These are phyloP conservation scores for Austroboletus novae-zelandiae DNA, from an alignment of 1,284 basidiomycete genomes.

Conservation along the genomic window DNA sequence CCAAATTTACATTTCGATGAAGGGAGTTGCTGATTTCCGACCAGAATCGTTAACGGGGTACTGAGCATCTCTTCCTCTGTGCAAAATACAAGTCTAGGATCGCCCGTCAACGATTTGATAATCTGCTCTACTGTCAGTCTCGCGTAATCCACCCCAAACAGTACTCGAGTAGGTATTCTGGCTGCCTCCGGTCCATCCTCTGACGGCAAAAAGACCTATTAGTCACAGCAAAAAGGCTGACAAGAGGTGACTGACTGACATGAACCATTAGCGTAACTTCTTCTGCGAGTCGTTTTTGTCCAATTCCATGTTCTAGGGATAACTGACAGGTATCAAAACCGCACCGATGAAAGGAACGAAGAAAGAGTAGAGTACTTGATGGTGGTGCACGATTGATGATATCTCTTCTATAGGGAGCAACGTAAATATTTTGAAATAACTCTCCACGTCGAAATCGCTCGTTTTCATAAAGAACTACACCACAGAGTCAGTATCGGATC, in stretches of 20 bases:
- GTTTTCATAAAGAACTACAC: conserved; percentile 85
- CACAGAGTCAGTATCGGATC: conserved; percentile 1
- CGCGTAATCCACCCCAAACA: conserved; percentile 32
- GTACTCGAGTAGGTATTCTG: conserved; percentile 31
- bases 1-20: conserved; percentile 29
- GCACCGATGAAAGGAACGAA: neutral
- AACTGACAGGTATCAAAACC: conserved; percentile 34
- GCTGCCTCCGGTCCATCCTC: conserved; percentile 31
- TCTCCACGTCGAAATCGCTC: conserved; percentile 79
- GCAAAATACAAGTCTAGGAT: conserved; percentile 33
- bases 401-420: conserved; percentile 67
- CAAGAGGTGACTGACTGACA: conserved; percentile 46
- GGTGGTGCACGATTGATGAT: conserved; percentile 53
- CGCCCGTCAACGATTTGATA: conserved; percentile 27
- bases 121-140: conserved; percentile 27
- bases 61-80: conserved; percentile 29
- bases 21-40: conserved; percentile 26
- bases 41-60: conserved; percentile 25
- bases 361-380: conserved; percentile 42
- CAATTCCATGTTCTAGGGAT: conserved; percentile 58
- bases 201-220: conserved; percentile 8
- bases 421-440: conserved; percentile 84
- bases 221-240: neutral
- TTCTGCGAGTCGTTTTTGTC: conserved; percentile 79
- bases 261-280: conserved; percentile 92